Base-by-base conservation (phyloP, 2,329 filamentous ascomycete genomes). In the Emericellopsis cladophorae region DNA sequence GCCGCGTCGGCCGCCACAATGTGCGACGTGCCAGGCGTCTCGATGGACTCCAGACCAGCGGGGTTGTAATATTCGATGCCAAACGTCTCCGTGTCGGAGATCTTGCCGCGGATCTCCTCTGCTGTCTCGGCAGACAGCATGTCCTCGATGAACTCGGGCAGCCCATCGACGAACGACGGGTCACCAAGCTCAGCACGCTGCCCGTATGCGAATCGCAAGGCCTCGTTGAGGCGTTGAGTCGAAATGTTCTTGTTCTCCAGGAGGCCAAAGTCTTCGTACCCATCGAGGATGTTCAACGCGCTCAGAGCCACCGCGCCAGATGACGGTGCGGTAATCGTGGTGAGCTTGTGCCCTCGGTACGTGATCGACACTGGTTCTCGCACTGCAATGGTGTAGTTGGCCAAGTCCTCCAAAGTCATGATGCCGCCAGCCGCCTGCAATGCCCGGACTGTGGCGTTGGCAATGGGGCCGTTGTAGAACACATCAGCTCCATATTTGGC, bases 221-320 rank as follows among this genome's bases (percentile, higher is more conserved):
- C 81, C 64, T 95, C 87, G 47, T 90, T 79, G n/a, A 94, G 62
- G 0, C 81, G 69, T 54, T 95, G 87, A 0, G 82, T 85, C 32
- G 78, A 85, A 1, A 86, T 54, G 47, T 72, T 71, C 37, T 65
- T 62, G 3, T 66, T 60, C 2, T 64, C 60, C 2, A 69, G 60
- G 11, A 76, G 62, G 15, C 76, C 79, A 37, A 90, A 78, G 18
- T 66, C 67, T 0, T 73, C 62, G 52, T 87, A 93, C 0, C 83
- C 83, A 45, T 80, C 72, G 34, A 90, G 61, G 21, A 81, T 83
- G 43, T 92, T 93, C 50, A 94, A 60, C 0, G 77, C 72, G n/a
- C 76, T 76, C 45, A 89, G 61, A 0, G 78, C 80, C 0, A 93
- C 82, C 3, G 70, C 68, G 4, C 88, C 87, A 36, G 83, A 78